Evolutionary conservation across 2,329 filamentous ascomycete genomes (phyloP).

Genomic region (Waltergamsia citrina): DNA sequence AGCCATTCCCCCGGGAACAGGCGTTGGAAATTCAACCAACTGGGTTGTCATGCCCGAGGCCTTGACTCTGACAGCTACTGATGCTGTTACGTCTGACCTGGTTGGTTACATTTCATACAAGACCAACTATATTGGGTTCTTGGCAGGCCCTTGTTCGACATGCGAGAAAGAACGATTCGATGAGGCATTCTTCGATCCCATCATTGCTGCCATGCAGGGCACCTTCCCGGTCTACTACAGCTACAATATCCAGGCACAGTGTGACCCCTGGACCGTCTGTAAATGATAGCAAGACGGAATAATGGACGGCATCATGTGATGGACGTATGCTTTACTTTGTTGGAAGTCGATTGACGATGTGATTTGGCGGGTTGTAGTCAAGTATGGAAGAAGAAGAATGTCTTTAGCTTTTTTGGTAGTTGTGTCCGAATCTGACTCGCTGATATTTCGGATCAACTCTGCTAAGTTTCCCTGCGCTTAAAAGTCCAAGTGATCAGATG

Average conservation of each 20-base stretch:
- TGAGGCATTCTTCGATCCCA: constrained; percentile 23
- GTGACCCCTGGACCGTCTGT: constrained; percentile 27
- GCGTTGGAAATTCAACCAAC: constrained; percentile 11
- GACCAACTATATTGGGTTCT: constrained; percentile 26
- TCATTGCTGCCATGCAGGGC: constrained; percentile 25
- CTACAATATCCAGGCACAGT: constrained; percentile 25
- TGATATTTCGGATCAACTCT: too few species aligned
- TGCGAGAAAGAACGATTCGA: constrained; percentile 25
- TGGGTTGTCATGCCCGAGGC: constrained; percentile 30
- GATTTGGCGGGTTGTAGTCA: too few species aligned
- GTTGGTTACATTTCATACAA: constrained; percentile 25
- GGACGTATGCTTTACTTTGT: too few species aligned
- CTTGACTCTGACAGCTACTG: constrained; percentile 22
- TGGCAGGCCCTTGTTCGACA: constrained; percentile 22
- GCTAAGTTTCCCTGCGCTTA: too few species aligned
- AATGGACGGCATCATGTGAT: too few species aligned
- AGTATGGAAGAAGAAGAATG: too few species aligned
- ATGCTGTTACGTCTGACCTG: constrained; percentile 19
- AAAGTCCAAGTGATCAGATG: too few species aligned
- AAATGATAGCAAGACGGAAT: too few species aligned
- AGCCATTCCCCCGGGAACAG: constrained; percentile 19
- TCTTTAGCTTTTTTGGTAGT: too few species aligned
- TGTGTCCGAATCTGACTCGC: too few species aligned
- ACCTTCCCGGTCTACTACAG: constrained; percentile 27
- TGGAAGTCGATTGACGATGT: too few species aligned